phyloP scores from a whole-genome alignment of 2,329 filamentous ascomycete genomes.

The Ambrosiella beaveri region DNA sequence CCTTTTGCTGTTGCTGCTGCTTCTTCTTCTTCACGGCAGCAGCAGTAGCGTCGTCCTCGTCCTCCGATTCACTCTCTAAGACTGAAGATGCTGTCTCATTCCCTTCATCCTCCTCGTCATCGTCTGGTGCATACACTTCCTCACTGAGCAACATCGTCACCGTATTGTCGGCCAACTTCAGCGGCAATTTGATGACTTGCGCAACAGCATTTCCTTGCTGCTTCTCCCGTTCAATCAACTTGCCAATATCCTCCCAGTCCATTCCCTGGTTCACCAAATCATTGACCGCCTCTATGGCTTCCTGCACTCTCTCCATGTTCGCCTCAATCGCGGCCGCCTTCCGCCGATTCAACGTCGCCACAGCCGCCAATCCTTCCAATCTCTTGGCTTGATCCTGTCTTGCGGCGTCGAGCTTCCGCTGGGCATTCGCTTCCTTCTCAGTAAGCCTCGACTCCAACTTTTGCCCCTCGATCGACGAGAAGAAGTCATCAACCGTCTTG shows the following conservation, averaged over 20 bases:
- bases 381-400: conserved; percentile 69
- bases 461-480: conserved; percentile 88
- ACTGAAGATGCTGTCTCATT: conserved; percentile 45
- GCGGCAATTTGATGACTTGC: conserved; percentile 64
- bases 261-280: conserved; percentile 83
- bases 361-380: conserved; percentile 65
- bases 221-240: conserved; percentile 76
- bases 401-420: conserved; percentile 71
- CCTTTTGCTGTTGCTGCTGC: conserved; percentile 15
- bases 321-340: conserved; percentile 85
- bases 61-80: conserved; percentile 32
- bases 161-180: conserved; percentile 80
- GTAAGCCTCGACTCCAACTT: conserved; percentile 69
- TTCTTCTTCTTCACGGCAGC: conserved; percentile 13
- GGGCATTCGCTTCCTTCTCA: conserved; percentile 67
- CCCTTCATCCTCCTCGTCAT: conserved; percentile 38
- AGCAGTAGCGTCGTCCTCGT: conserved; percentile 15
- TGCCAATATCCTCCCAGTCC: conserved; percentile 90
- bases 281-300: conserved; percentile 84
- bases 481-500: conserved; percentile 88
- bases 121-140: conserved; percentile 44
- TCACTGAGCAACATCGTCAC: conserved; percentile 67
- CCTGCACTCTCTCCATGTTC: conserved; percentile 79
- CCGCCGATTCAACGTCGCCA: conserved; percentile 64
- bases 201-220: conserved; percentile 68